Percentiles rank a stretch among this genome's conserved stretches.
Evolutionary conservation across 257 asterid genomes (phyloP).

Genomic region (Ilex aquifolium): DNA sequence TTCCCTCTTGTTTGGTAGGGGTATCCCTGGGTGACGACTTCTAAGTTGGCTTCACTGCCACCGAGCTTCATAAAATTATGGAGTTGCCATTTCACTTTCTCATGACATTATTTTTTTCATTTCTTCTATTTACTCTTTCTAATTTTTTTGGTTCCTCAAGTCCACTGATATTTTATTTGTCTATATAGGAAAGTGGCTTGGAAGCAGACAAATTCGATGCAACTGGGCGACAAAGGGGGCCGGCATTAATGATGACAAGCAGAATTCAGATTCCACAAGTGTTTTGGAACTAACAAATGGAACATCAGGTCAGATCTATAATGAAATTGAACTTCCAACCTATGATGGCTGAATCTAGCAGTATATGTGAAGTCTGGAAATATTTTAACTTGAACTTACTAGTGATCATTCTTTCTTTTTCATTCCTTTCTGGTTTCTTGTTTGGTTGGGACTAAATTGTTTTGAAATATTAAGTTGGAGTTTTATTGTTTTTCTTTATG

Average conservation of each 20-base stretch:
- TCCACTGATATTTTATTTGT: not conserved
- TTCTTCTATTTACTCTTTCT: not conserved
- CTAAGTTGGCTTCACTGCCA: not conserved
- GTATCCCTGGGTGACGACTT: not conserved
- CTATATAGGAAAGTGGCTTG: slow-evolving; percentile 76
- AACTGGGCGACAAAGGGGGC: slow-evolving; percentile 94
- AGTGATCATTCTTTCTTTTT: no score
- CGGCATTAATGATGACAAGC: slow-evolving; percentile 48
- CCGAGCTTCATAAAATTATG: not conserved
- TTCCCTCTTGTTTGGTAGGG: not conserved
- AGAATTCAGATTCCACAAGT: slow-evolving; percentile 46
- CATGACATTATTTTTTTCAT: not conserved
- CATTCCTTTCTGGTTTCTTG: no score
- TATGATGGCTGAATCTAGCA: no score
- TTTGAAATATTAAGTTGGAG: no score
- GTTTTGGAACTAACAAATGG: slow-evolving; percentile 60
- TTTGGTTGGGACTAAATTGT: no score
- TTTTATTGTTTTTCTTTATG: no score
- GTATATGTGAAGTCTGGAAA: no score
- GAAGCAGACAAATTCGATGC: slow-evolving; percentile 91
- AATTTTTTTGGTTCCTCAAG: not conserved
- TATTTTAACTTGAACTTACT: no score
- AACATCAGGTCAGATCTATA: slow-evolving; percentile 38
- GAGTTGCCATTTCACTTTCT: not conserved
- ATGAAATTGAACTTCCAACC: not conserved